These are phyloP conservation scores for Globisporangium lucens DNA, from an alignment of 352 stramenopile species.

Conservation along the genomic window DNA sequence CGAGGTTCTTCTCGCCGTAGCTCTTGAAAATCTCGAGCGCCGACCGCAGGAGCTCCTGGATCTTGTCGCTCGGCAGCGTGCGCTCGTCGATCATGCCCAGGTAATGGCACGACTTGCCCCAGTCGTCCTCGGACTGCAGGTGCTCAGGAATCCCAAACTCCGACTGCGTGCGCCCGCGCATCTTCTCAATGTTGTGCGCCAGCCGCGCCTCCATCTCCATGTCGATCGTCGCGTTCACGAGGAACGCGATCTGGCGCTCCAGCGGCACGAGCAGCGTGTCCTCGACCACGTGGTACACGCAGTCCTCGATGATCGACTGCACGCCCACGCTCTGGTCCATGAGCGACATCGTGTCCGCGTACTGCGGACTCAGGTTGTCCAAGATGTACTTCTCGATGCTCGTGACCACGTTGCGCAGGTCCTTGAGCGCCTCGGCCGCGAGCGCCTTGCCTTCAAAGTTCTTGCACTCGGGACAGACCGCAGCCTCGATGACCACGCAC, in stretches of 20 bases:
- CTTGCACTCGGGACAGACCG: conserved; percentile 49
- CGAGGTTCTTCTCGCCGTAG: conserved; percentile 73
- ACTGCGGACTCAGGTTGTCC: conserved; percentile 60
- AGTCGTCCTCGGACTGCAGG: conserved; percentile 72
- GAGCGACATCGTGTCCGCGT: conserved; percentile 62
- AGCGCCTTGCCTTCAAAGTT: conserved; percentile 51
- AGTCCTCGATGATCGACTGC: conserved; percentile 56
- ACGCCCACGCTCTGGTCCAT: conserved; percentile 56
- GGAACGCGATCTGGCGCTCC: conserved; percentile 69
- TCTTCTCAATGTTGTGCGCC: conserved; percentile 57
- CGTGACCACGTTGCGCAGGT: conserved; percentile 65
- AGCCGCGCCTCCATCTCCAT: conserved; percentile 47
- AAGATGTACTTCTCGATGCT: conserved; percentile 78
- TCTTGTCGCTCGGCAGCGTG: conserved; percentile 66
- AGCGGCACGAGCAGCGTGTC: conserved; percentile 77
- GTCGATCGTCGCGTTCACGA: conserved; percentile 66
- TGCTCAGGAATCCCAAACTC: conserved; percentile 79
- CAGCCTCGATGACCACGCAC: conserved; percentile 59
- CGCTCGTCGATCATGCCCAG: conserved; percentile 84
- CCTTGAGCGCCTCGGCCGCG: conserved; percentile 51
- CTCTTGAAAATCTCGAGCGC: conserved; percentile 80
- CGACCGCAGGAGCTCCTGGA: conserved; percentile 73
- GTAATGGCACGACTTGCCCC: conserved; percentile 76
- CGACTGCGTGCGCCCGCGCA: conserved; percentile 57
- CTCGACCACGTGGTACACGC: conserved; percentile 67